Evolutionary conservation across 2,329 filamentous ascomycete genomes (phyloP).

Genomic region (Colletotrichum navitas): DNA sequence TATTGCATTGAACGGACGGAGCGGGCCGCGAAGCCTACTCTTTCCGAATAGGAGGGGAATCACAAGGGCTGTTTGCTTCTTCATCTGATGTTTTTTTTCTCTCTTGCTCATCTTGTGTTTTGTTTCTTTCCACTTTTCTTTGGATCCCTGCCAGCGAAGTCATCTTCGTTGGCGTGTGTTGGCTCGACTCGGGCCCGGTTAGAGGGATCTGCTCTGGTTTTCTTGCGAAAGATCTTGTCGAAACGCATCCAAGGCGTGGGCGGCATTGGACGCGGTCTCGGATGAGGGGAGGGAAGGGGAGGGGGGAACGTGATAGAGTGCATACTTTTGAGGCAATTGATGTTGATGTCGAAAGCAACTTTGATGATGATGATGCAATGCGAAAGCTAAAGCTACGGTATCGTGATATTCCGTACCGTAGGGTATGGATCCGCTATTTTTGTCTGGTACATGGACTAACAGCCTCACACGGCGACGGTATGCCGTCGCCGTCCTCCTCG

Average conservation of each 20-base stretch:
- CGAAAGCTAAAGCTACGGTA: not conserved
- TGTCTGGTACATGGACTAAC: not conserved
- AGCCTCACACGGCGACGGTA: not conserved
- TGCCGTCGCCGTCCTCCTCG: no score
- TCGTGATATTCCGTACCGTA: no score
- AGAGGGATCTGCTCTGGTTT: not conserved
- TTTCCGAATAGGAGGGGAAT: not conserved
- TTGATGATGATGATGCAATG: not conserved
- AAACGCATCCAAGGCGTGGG: conserved; percentile 2
- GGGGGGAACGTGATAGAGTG: not conserved
- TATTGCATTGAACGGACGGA: conserved; percentile 20
- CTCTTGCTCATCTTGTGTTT: not conserved
- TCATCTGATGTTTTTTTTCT: not conserved
- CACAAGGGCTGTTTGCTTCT: conserved; percentile 1
- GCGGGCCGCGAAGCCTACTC: not conserved
- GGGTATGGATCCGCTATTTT: no score
- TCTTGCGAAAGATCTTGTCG: not conserved
- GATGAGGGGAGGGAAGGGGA: not conserved
- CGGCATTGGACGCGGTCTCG: not conserved
- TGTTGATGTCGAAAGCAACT: not conserved
- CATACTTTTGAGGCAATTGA: conserved; percentile 13
- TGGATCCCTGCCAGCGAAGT: not conserved
- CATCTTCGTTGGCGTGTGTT: not conserved
- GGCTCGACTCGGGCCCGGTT: not conserved
- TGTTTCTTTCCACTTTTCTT: not conserved